Percentiles rank a stretch among this genome's conserved stretches.
Conservation (phyloP, 2,329 filamentous ascomycete species). For the Trichophaea hybrida region DNA sequence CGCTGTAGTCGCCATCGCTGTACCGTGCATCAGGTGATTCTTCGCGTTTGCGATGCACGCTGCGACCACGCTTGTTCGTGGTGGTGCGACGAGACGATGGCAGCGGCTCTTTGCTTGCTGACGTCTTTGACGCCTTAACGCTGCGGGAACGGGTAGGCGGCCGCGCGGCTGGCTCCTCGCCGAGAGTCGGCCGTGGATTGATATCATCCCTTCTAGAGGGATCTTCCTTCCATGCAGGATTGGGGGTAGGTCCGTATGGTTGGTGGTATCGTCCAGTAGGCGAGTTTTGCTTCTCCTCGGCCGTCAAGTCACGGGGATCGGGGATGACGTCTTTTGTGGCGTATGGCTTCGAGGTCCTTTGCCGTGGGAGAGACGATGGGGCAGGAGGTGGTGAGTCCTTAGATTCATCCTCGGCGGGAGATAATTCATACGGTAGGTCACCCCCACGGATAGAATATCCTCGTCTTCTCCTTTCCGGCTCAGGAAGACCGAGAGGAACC, state of each 20-base stretch:
- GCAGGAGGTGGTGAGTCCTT: not conserved
- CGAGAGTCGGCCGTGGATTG: constrained; percentile 18
- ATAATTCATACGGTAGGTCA: not conserved
- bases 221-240: not conserved
- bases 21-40: not conserved
- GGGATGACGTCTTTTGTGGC: not conserved
- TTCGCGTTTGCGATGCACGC: not conserved
- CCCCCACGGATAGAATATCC: constrained; percentile 1
- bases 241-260: not conserved
- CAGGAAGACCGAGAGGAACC: constrained; percentile 1
- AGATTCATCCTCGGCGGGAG: not conserved
- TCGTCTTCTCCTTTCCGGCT: not conserved
- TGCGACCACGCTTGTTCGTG: constrained; percentile 1
- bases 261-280: not conserved
- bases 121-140: not conserved
- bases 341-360: not conserved
- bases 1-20: not conserved
- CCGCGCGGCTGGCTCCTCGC: constrained; percentile 9
- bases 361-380: constrained; percentile 5
- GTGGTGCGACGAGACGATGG: not conserved
- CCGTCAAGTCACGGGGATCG: constrained; percentile 2
- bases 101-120: not conserved
- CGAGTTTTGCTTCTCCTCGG: constrained; percentile 8
- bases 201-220: constrained; percentile 12
- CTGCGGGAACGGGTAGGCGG: constrained; percentile 1